Evolutionary conservation across 164 flowering plant genomes (phyloP).

Genomic region (Chimonanthus praecox): DNA sequence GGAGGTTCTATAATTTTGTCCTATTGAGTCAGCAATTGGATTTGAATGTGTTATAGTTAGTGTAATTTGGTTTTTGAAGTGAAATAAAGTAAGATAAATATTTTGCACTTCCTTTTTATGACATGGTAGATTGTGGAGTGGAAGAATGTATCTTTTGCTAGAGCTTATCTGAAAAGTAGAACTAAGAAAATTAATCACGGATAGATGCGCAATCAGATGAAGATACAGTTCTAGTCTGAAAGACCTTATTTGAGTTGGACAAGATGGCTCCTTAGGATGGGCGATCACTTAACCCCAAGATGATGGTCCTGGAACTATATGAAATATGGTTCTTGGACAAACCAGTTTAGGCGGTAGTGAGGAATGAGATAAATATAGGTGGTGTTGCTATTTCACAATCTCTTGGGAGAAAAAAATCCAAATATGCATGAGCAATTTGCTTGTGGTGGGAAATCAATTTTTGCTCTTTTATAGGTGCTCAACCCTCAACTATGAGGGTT

Average conservation of each 20-base stretch:
- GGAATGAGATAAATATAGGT: neutral
- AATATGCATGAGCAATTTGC: neutral
- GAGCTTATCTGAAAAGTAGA: too few species aligned
- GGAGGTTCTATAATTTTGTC: too few species aligned
- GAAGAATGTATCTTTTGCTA: too few species aligned
- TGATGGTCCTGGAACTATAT: neutral
- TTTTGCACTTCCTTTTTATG: neutral
- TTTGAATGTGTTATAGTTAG: neutral
- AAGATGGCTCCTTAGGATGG: too few species aligned
- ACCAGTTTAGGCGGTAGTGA: neutral
- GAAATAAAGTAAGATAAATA: neutral
- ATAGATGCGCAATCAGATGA: too few species aligned
- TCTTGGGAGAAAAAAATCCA: neutral
- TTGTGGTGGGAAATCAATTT: neutral
- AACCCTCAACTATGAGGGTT: too few species aligned
- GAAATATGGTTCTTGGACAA: neutral
- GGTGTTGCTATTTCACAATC: neutral
- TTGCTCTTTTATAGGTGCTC: neutral
- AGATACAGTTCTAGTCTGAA: too few species aligned
- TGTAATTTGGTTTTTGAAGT: neutral
- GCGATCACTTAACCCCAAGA: neutral
- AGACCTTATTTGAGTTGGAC: too few species aligned
- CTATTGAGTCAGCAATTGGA: neutral
- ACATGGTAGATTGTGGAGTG: too few species aligned
- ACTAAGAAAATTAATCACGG: too few species aligned